Percentiles rank a stretch among this genome's conserved stretches.
Conservation (phyloP, 805 yeast genomes). For the Ogataea allantospora region DNA sequence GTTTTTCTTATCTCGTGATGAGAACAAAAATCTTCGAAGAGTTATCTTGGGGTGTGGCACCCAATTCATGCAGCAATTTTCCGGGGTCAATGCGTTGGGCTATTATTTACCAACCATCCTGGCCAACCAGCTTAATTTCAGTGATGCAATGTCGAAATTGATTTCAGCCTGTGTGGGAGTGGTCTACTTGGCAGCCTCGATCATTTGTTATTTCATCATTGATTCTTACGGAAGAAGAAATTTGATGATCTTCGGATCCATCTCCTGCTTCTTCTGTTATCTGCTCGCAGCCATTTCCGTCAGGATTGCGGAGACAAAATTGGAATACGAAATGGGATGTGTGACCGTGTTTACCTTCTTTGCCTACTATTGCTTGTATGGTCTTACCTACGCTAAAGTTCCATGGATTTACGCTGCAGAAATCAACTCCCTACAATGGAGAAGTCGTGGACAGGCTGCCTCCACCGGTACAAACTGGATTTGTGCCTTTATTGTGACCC, state of each 20-base stretch:
- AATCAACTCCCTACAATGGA: slow-evolving; percentile 60
- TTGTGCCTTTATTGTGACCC: slow-evolving; percentile 61
- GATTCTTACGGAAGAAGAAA: slow-evolving; percentile 68
- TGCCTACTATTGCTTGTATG: slow-evolving; percentile 41
- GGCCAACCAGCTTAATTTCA: slow-evolving; percentile 46
- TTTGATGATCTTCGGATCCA: slow-evolving; percentile 40
- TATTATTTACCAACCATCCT: slow-evolving; percentile 59
- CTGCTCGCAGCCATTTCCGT: slow-evolving; percentile 37
- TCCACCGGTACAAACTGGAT: slow-evolving; percentile 68
- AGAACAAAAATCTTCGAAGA: slow-evolving; percentile 57
- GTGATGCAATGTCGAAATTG: slow-evolving; percentile 50
- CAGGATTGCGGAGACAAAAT: slow-evolving; percentile 9
- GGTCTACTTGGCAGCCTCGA: slow-evolving; percentile 52
- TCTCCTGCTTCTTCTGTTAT: slow-evolving; percentile 46
- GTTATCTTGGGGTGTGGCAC: slow-evolving; percentile 12
- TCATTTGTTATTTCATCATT: slow-evolving; percentile 56
- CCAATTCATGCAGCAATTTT: slow-evolving; percentile 66
- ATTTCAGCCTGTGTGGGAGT: slow-evolving; percentile 64
- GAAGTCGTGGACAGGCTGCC: slow-evolving; percentile 62
- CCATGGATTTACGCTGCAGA: slow-evolving; percentile 67
- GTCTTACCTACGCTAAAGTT: slow-evolving; percentile 40
- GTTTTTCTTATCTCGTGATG: slow-evolving; percentile 35
- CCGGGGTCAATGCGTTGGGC: slow-evolving; percentile 68
- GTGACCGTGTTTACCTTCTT: slow-evolving; percentile 53
- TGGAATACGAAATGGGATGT: slow-evolving; percentile 36